Percentiles rank a stretch among this genome's conserved stretches.
Conservation (phyloP, 805 yeast species). For the Saccharomycopsis vini region DNA sequence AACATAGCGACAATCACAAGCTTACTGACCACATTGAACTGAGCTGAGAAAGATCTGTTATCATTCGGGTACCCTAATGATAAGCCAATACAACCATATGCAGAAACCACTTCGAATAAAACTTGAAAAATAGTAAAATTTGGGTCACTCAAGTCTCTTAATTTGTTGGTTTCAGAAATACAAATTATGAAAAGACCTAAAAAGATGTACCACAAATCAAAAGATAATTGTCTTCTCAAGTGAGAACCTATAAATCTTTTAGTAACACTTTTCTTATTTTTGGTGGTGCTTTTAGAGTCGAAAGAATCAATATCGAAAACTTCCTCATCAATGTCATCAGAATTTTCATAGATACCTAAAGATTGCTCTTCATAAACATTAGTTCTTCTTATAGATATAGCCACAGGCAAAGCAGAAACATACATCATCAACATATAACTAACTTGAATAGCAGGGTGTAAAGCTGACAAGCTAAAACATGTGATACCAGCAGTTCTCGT, state of each 20-base stretch:
- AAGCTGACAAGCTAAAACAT: constrained; percentile 54
- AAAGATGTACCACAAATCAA: constrained; percentile 90
- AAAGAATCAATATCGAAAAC: not conserved
- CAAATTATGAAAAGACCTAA: constrained; percentile 80
- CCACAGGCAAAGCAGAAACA: constrained; percentile 90
- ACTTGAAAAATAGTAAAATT: constrained; percentile 61
- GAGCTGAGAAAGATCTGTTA: constrained; percentile 61
- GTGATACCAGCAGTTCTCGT: constrained; percentile 93
- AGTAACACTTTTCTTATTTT: constrained; percentile 32
- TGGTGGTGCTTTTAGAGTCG: constrained; percentile 14
- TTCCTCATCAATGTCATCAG: constrained; percentile 20
- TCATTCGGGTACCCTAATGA: constrained; percentile 73
- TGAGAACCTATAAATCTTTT: constrained; percentile 73
- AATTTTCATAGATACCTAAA: constrained; percentile 63
- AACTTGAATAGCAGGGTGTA: constrained; percentile 90
- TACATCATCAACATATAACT: constrained; percentile 97
- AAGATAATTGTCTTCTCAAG: constrained; percentile 82
- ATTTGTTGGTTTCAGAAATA: constrained; percentile 67
- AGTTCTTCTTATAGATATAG: constrained; percentile 92
- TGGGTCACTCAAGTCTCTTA: constrained; percentile 35
- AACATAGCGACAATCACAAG: constrained; percentile 80
- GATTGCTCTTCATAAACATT: constrained; percentile 98
- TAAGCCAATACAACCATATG: constrained; percentile 94
- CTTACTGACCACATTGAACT: constrained; percentile 67
- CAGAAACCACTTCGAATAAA: constrained; percentile 84